Evolutionary conservation across 169 alveolate genomes (phyloP).

Genomic region (Cyclospora cayetanensis): DNA sequence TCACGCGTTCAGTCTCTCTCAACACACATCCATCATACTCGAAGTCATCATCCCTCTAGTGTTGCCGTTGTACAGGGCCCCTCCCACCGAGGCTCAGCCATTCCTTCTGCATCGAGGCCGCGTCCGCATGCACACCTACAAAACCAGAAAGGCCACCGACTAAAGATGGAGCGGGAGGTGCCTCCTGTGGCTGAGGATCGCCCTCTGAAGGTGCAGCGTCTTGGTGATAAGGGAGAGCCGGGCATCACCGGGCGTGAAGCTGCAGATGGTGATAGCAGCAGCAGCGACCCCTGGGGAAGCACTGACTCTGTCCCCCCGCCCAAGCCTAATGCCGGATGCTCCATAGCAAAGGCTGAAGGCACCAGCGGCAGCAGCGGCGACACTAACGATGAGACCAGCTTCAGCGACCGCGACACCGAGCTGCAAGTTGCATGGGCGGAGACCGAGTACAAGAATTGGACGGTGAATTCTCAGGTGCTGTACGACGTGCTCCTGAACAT

Average conservation of each 20-base stretch:
- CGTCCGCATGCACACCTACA: too few relatives aligned
- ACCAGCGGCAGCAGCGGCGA: background rate
- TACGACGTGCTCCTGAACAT: conserved; percentile 92
- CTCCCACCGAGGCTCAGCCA: too few relatives aligned
- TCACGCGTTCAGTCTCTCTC: too few relatives aligned
- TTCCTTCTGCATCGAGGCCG: too few relatives aligned
- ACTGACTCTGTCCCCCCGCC: too few relatives aligned
- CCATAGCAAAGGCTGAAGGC: background rate
- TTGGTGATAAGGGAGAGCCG: too few relatives aligned
- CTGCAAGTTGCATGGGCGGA: background rate
- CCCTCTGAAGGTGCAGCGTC: background rate
- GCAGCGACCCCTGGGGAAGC: background rate
- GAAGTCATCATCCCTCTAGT: too few relatives aligned
- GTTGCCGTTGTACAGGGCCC: too few relatives aligned
- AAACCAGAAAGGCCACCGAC: too few relatives aligned
- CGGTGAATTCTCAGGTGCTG: conserved; percentile 93
- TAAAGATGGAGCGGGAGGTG: background rate
- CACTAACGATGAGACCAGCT: background rate
- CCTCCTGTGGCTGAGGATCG: background rate
- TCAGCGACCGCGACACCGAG: background rate
- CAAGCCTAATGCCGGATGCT: too few relatives aligned
- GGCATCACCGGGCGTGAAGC: too few relatives aligned
- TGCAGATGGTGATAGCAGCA: background rate
- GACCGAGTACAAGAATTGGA: conserved; percentile 87
- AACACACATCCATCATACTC: too few relatives aligned